phyloP scores from a whole-genome alignment of 768 basidiomycete genomes.

The Suillus hirtellus region DNA sequence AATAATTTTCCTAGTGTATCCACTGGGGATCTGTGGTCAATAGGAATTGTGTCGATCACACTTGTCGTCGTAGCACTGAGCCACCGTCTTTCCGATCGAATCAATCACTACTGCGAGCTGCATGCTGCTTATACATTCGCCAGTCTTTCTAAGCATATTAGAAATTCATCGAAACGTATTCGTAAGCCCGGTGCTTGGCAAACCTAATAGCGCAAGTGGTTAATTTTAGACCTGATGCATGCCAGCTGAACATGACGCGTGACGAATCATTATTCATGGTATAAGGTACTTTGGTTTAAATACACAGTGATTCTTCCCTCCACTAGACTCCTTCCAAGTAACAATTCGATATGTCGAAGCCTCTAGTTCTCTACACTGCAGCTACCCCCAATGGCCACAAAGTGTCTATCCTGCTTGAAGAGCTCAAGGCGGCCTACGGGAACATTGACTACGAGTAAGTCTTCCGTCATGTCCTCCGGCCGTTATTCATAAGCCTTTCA shows the following conservation, averaged over 20 bases:
- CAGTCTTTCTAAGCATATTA: not conserved
- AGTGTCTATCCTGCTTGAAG: conserved; percentile 58
- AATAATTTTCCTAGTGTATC: not conserved
- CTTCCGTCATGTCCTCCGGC: not conserved
- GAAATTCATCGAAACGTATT: not conserved
- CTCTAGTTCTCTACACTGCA: conserved; percentile 36
- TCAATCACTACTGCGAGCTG: not conserved
- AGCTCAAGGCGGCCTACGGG: conserved; percentile 57
- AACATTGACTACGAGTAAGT: conserved; percentile 52
- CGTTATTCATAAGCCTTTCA: conserved; percentile 3
- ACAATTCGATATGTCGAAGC: conserved; percentile 22
- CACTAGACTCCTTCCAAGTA: not conserved
- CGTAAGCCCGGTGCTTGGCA: not conserved
- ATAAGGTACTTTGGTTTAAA: not conserved
- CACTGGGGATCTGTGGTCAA: too few species aligned
- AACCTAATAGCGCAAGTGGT: not conserved
- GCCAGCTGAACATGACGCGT: not conserved
- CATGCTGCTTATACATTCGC: not conserved
- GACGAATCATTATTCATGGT: too few species aligned
- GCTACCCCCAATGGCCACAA: conserved; percentile 62
- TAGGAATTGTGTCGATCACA: not conserved
- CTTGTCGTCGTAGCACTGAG: not conserved
- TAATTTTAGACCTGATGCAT: not conserved
- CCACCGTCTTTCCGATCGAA: not conserved
- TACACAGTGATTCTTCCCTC: not conserved